Evolutionary conservation across 352 stramenopile species (phyloP), one percentile per base, ranked within the genome.

Genomic region (Globisporangium nunn): DNA sequence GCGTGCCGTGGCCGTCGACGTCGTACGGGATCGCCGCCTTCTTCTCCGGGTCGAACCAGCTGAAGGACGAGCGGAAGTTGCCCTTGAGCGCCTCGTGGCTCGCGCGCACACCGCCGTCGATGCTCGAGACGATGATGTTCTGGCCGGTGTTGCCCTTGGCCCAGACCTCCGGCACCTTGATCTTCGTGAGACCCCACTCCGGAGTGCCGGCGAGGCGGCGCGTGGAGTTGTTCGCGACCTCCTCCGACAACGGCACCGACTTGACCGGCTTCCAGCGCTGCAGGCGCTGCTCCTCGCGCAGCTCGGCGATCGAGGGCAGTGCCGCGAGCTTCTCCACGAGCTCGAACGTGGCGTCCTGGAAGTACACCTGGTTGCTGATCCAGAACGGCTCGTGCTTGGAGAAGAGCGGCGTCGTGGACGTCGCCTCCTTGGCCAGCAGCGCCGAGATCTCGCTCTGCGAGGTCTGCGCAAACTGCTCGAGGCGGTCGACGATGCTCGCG

Each of bases 351-450:
- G 58, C 57, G 30, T 55, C 56, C 41, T 69, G 43, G 45, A 72
- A 52, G 54, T 59, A 68, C 41, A 69, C 49, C 41, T 68, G 40
- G 55, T 68, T 70, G 28, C 14, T 62, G 44, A 72, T 66, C 61
- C 65, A 69, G 53, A 61, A 61, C n/a, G 29, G 37, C 55, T 47
- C n/a, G 14, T 37, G 54, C 18, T 29, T 39, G 2, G 30, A 49
- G 33, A 61, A 61, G 18, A 54, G 55, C 35, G 45, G 55, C 46
- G 49, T 30, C 23, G 14, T 7, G 1, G 29, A 18, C 14, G 17
- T 35, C 14, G 55, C 35, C 15, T 61, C 55, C 23, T 54, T 46
- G 4, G 15, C 28, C 14, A 62, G 50, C 8, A 66, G 33, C 18
- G 40, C 31, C 31, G 49, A 54, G 15, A 68, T 51, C 10, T 61